Conservation (phyloP, 108 stramenopile genomes). For the Skeletonema menzelii region DNA sequence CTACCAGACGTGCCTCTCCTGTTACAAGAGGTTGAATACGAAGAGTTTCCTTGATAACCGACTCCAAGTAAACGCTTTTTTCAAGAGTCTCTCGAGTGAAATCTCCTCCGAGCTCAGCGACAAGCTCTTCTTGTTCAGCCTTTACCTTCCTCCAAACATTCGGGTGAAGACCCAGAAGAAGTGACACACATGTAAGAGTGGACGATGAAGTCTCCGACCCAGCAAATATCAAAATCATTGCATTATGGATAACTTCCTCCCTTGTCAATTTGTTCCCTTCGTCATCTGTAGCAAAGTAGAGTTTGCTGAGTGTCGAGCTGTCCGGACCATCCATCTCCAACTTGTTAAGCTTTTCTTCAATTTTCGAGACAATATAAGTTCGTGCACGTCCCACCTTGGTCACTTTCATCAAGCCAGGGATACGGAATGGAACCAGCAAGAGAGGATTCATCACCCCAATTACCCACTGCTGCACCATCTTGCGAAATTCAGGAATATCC, state of each 20-base stretch:
- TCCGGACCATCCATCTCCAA: slow-evolving; percentile 40
- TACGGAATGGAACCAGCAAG: neutral
- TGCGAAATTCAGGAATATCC: slow-evolving; percentile 30
- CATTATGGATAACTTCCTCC: slow-evolving; percentile 46
- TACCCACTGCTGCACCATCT: slow-evolving; percentile 27
- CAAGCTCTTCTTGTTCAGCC: slow-evolving; percentile 37
- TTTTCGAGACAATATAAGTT: slow-evolving; percentile 26
- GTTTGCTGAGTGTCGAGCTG: slow-evolving; percentile 37
- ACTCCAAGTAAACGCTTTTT: slow-evolving; percentile 36
- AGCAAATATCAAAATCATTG: slow-evolving; percentile 46
- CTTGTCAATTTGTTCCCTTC: slow-evolving; percentile 18
- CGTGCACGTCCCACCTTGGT: slow-evolving; percentile 17
- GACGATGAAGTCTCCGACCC: slow-evolving; percentile 50
- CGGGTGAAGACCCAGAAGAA: slow-evolving; percentile 42
- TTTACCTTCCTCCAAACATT: slow-evolving; percentile 35
- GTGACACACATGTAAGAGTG: slow-evolving; percentile 34
- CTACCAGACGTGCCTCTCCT: slow-evolving; percentile 12
- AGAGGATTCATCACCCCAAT: slow-evolving; percentile 16
- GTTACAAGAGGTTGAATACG: slow-evolving; percentile 33
- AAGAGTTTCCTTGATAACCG: slow-evolving; percentile 48
- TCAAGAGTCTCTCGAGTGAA: slow-evolving; percentile 24
- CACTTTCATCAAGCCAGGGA: slow-evolving; percentile 8
- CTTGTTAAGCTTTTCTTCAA: slow-evolving; percentile 40
- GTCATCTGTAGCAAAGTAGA: slow-evolving; percentile 47
- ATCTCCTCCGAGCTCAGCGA: slow-evolving; percentile 13